Conservation (phyloP, 306 rosid species). For the Chamaecrista fasciculata region DNA sequence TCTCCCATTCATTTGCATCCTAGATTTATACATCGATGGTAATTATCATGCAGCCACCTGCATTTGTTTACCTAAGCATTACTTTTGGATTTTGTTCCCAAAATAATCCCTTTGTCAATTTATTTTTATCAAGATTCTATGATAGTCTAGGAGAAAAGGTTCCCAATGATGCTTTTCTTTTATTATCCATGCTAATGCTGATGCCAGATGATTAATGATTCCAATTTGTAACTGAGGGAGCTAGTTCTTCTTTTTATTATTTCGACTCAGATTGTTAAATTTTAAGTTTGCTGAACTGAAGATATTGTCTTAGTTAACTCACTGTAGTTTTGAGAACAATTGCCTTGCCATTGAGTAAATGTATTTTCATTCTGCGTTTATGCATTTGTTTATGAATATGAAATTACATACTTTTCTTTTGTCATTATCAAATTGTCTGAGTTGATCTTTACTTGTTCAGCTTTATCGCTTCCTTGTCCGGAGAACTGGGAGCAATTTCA, state of each 20-base stretch:
- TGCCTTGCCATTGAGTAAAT: background rate
- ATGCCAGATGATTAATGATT: conserved; percentile 37
- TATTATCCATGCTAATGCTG: conserved; percentile 67
- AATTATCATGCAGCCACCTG: background rate
- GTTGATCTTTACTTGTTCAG: conserved; percentile 32
- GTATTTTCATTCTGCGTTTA: background rate
- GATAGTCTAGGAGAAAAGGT: background rate
- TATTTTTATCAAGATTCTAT: background rate
- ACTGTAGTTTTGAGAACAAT: background rate
- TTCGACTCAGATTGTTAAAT: background rate
- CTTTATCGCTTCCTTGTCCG: conserved; percentile 75
- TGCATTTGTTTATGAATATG: background rate
- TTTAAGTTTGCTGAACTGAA: background rate
- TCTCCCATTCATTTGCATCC: background rate
- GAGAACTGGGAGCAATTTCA: conserved; percentile 71
- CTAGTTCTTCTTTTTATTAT: background rate
- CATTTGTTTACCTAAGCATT: background rate
- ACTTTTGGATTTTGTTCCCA: background rate
- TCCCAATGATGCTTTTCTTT: conserved; percentile 25
- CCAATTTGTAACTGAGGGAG: conserved; percentile 50
- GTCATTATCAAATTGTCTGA: conserved; percentile 8
- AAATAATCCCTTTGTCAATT: background rate
- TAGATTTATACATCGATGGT: background rate
- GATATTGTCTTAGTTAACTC: background rate
- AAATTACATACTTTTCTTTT: background rate